phyloP scores from a whole-genome alignment of 169 alveolate species.

The Plasmodium cynomolgi region DNA sequence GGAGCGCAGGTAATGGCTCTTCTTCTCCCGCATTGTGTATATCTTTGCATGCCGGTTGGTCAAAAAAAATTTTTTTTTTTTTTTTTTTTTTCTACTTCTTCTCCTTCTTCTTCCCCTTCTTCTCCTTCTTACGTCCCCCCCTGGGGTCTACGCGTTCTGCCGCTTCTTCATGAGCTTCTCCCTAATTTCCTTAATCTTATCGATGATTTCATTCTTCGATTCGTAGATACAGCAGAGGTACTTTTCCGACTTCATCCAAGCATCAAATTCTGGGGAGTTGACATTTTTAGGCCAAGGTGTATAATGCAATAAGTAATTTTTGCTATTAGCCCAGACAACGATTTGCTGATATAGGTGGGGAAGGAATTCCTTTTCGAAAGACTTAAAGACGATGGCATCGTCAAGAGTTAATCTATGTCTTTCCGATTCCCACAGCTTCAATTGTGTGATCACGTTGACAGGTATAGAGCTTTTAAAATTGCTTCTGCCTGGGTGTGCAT shows the following conservation, averaged over 20 bases:
- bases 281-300: slow-evolving; percentile 86
- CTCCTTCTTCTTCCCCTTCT: background rate
- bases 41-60: background rate
- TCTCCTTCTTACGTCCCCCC: background rate
- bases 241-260: slow-evolving; percentile 83
- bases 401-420: slow-evolving; percentile 85
- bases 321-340: slow-evolving; percentile 88
- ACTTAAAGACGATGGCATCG: slow-evolving; percentile 84
- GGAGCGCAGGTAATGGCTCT: background rate
- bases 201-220: slow-evolving; percentile 86
- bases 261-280: slow-evolving; percentile 78
- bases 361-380: slow-evolving; percentile 85
- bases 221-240: slow-evolving; percentile 85
- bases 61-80: background rate
- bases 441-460: slow-evolving; percentile 88
- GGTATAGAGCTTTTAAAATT: slow-evolving; percentile 82
- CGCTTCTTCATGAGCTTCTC: slow-evolving; percentile 53
- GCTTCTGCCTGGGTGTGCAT: slow-evolving; percentile 82
- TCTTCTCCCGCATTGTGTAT: background rate
- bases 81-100: background rate
- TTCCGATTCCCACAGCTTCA: slow-evolving; percentile 92
- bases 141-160: background rate
- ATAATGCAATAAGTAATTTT: slow-evolving; percentile 81
- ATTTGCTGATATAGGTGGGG: slow-evolving; percentile 87
- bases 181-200: slow-evolving; percentile 78